Evolutionary conservation across 768 basidiomycete genomes (phyloP), one percentile per base, ranked within the genome.

Genomic region (Boletus subparvulus): DNA sequence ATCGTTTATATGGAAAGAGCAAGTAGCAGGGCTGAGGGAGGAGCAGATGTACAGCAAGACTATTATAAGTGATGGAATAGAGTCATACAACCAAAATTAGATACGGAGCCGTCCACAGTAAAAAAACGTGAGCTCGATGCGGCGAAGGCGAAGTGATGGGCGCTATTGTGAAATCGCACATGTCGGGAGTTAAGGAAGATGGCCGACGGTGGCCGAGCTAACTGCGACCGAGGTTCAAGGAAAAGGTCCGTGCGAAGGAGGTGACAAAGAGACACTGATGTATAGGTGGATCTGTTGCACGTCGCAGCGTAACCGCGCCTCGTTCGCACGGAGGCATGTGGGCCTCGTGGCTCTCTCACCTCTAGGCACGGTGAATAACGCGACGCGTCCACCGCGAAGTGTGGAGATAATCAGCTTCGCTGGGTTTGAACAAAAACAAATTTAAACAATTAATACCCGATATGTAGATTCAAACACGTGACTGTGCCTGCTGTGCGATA

Each of bases 341-440:
- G 30, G 39, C 56, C 56, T 46, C 54, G 54, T 56, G 17, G 39
- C 33, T 35, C 33, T 35, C 33, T 13, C 12, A 12, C 26, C 26
- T 26, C 24, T 21, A 21, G 16, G 44, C 43, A 7, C 43, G 43
- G 43, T 26, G 43, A 45, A 28, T 7, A 45, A 7, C 13, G 40
- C 40, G 40, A 45, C 26, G 26, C 17, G 7, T 13, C 13, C 19
- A 36, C 45, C 52, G 21, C 17, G 9, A 13, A 36, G 35, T 28
- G 60, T 61, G 61, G 52, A 53, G 62, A 63, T 65, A 62, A 53
- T 42, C 55, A 67, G 41, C 21, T 47, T 61, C 70, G 72, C 72
- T 41, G 70, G 24, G 47, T 63, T 61, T 33, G 32, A 59, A 60
- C 41, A 37, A 26, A 17, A 47, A 52, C 48, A 56, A 61, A 56